These are phyloP conservation scores for Cnidoscolus chayamansa DNA, from an alignment of 441 rosid species.

Conservation along the genomic window DNA sequence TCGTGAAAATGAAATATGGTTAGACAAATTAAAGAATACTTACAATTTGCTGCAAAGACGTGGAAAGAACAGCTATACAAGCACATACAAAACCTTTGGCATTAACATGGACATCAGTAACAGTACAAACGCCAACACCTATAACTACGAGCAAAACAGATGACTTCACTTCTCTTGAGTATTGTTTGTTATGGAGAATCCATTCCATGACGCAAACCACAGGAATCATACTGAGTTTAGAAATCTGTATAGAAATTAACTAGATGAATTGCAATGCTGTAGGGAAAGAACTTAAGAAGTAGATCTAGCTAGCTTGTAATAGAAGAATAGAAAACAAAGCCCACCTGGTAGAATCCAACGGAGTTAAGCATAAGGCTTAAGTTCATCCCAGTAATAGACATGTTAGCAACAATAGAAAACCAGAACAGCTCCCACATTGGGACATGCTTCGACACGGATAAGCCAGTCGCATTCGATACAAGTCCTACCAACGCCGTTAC, in stretches of 20 bases:
- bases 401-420: constrained; percentile 83
- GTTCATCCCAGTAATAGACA: constrained; percentile 92
- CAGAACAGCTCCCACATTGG: constrained; percentile 96
- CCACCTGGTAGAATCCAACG: constrained; percentile 89
- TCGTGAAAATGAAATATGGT: not conserved
- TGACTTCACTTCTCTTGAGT: constrained; percentile 71
- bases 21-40: constrained; percentile 29
- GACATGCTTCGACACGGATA: constrained; percentile 69
- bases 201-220: constrained; percentile 95
- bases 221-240: constrained; percentile 96
- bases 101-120: constrained; percentile 91
- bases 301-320: not conserved
- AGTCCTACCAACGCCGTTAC: constrained; percentile 85
- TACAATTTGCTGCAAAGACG: constrained; percentile 94
- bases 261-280: not conserved
- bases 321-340: not conserved
- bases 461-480: constrained; percentile 89
- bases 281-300: not conserved
- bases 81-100: constrained; percentile 88
- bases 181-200: constrained; percentile 76
- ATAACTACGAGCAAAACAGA: constrained; percentile 86
- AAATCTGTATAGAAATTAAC: constrained; percentile 44
- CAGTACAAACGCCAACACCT: constrained; percentile 94
- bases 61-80: constrained; percentile 66
- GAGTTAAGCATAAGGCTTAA: constrained; percentile 95